A percentile compares a stretch with the other conserved stretches of the same genome.
These are phyloP conservation scores for Phytophthora cactorum DNA, from an alignment of 352 stramenopile species.

Conservation along the genomic window DNA sequence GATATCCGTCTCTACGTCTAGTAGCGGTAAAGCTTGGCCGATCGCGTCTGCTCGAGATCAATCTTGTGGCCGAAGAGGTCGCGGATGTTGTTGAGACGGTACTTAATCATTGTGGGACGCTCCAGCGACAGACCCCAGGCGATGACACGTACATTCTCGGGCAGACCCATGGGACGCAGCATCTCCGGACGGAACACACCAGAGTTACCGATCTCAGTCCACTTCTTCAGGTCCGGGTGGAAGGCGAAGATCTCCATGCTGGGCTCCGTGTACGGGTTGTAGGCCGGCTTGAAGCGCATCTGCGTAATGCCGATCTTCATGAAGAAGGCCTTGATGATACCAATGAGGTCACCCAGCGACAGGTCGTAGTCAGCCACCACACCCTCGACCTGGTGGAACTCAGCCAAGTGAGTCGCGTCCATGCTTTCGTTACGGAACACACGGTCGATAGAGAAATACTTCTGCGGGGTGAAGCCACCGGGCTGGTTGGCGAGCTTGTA, in stretches of 20 bases:
- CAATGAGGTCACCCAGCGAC: slow-evolving; percentile 98
- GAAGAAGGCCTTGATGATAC: slow-evolving; percentile 99
- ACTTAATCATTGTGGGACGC: slow-evolving; percentile 99
- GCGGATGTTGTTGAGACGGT: slow-evolving; percentile 99
- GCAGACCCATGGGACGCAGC: slow-evolving; percentile 98
- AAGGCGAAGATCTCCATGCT: slow-evolving; percentile 99
- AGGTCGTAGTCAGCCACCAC: slow-evolving; percentile 99
- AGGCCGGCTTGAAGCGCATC: slow-evolving; percentile 99
- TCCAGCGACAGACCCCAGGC: slow-evolving; percentile 99
- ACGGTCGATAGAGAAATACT: slow-evolving; percentile 99
- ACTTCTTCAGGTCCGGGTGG: slow-evolving; percentile 99
- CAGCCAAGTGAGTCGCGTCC: slow-evolving; percentile 99
- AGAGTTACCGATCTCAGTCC: slow-evolving; percentile 99
- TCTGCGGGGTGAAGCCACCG: slow-evolving; percentile 96
- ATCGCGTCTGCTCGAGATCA: slow-evolving; percentile 95
- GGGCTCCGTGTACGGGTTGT: slow-evolving; percentile 99
- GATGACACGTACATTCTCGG: slow-evolving; percentile 99
- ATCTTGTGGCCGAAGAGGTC: slow-evolving; percentile 99
- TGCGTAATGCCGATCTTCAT: slow-evolving; percentile 97
- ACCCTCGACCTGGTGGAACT: slow-evolving; percentile 99
- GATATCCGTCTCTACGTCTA: slow-evolving; percentile 37
- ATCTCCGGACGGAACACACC: slow-evolving; percentile 99
- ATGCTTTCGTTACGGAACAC: slow-evolving; percentile 99
- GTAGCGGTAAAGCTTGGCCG: slow-evolving; percentile 91
- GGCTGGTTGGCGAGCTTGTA: slow-evolving; percentile 97